These are phyloP conservation scores for Boletus sp. DNA, from an alignment of 768 basidiomycete genomes.

Conservation along the genomic window DNA sequence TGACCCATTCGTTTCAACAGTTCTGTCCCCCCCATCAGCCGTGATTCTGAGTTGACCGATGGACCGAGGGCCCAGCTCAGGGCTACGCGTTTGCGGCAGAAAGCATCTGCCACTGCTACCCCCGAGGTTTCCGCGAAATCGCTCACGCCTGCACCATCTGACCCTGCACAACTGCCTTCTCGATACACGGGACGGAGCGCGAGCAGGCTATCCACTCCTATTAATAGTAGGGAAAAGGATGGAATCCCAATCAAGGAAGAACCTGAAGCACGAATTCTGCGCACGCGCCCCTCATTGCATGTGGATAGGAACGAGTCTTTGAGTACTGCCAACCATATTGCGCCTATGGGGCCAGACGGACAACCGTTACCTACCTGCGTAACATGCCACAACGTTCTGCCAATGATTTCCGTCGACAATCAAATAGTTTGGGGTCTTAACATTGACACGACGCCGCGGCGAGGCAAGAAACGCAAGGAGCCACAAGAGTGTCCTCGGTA, in stretches of 20 bases:
- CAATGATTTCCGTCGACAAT: slow-evolving; percentile 72
- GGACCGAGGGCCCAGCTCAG: slow-evolving; percentile 39
- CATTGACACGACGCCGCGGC: slow-evolving; percentile 42
- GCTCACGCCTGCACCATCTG: slow-evolving; percentile 33
- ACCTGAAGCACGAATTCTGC: slow-evolving; percentile 47
- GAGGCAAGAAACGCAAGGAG: slow-evolving; percentile 55
- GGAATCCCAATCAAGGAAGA: slow-evolving; percentile 45
- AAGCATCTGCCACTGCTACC: slow-evolving; percentile 39
- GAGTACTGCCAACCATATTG: slow-evolving; percentile 40
- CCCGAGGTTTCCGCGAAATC: slow-evolving; percentile 46
- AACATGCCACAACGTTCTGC: slow-evolving; percentile 69
- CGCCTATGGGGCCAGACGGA: slow-evolving; percentile 60
- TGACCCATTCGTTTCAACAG: slow-evolving; percentile 14
- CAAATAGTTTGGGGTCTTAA: slow-evolving; percentile 72
- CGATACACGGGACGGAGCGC: slow-evolving; percentile 28
- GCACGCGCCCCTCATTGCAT: slow-evolving; percentile 43
- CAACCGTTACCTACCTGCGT: slow-evolving; percentile 66
- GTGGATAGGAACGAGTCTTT: slow-evolving; percentile 34
- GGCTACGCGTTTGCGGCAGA: slow-evolving; percentile 58
- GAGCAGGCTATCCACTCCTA: slow-evolving; percentile 32
- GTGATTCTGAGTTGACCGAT: slow-evolving; percentile 27
- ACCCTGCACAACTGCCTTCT: slow-evolving; percentile 26
- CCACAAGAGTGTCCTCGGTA: slow-evolving; percentile 76
- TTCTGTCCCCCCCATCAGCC: slow-evolving; percentile 26
- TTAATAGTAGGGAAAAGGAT: slow-evolving; percentile 37